Evolutionary conservation across 495 filamentous ascomycete species (phyloP), one percentile per base, ranked within the genome.

Genomic region (Glarea lozoyensis): DNA sequence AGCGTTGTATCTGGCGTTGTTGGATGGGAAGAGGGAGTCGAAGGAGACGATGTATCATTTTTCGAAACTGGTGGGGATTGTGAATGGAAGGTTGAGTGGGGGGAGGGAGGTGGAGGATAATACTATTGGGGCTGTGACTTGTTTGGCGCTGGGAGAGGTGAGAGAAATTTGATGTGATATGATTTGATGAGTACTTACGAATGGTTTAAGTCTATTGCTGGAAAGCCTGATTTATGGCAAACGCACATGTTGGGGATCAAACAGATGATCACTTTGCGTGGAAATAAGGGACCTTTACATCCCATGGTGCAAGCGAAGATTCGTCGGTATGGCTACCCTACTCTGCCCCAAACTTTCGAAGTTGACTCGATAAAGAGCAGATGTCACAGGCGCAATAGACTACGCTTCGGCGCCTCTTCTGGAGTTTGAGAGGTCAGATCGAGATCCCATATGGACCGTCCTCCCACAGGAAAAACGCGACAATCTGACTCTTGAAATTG

Each of bases 321-420:
- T 5, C 37, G 29, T n/a, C 43, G 49, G 49, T 52, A 32, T 6
- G 18, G 7, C 31, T 7, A 34, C 4, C 31, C 4, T 6, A 11
- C n/a, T 4, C 31, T 13, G 12, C n/a, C n/a, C 5, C 4, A 4
- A 13, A 34, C 5, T 13, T 7, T 4, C 31, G 4, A 4, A 34
- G n/a, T 16, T 34, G 31, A 34, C 31, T 11, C n/a, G 4, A 4
- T 13, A 29, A 13, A 52, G 49, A 22, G 32, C 49, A 19, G 49
- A 52, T 47, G n/a, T 52, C 22, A 23, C 40, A 16, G 49, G 49
- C 12, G 49, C 49, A 19, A 43, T 52, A 19, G 49, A 52, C 40
- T 52, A 42, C 21, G 40, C 7, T 20, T 22, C 30, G 13, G 27
- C 30, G 4, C 46, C 46, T 23, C 20, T 32, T 44, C 16, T 44